phyloP scores from a whole-genome alignment of 2,329 filamentous ascomycete species.

The Bipolaris sorokiniana region DNA sequence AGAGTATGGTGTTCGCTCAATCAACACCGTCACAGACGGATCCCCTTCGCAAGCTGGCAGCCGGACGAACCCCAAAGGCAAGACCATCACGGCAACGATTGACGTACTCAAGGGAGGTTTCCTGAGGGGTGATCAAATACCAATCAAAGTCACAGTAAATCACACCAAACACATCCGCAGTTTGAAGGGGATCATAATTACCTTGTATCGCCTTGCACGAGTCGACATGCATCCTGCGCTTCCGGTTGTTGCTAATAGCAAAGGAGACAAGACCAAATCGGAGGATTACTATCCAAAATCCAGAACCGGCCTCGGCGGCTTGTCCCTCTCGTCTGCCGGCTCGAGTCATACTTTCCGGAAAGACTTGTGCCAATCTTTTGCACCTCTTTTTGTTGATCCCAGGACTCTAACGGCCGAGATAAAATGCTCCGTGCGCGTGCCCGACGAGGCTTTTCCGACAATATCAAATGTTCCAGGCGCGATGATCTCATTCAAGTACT shows the following conservation, averaged over 20 bases:
- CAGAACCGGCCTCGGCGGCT: slow-evolving; percentile 80
- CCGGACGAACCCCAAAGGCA: slow-evolving; percentile 68
- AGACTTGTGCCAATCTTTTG: slow-evolving; percentile 86
- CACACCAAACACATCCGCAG: slow-evolving; percentile 91
- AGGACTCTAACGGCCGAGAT: slow-evolving; percentile 77
- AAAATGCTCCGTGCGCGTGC: slow-evolving; percentile 82
- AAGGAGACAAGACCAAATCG: slow-evolving; percentile 72
- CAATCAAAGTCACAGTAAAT: slow-evolving; percentile 79
- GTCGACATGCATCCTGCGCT: slow-evolving; percentile 79
- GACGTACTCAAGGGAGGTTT: slow-evolving; percentile 83
- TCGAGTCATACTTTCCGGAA: slow-evolving; percentile 95
- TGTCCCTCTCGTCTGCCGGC: slow-evolving; percentile 84
- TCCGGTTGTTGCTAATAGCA: slow-evolving; percentile 66
- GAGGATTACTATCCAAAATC: slow-evolving; percentile 89
- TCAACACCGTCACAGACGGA: slow-evolving; percentile 55
- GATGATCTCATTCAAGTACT: slow-evolving; percentile 95
- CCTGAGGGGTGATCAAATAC: slow-evolving; percentile 81
- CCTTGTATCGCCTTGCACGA: slow-evolving; percentile 86
- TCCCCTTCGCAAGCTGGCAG: slow-evolving; percentile 51
- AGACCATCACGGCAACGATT: slow-evolving; percentile 79
- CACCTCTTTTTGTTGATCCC: slow-evolving; percentile 87
- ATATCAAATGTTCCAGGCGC: slow-evolving; percentile 87
- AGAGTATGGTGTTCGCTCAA: slow-evolving; percentile 50
- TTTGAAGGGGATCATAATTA: slow-evolving; percentile 89
- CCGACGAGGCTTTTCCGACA: slow-evolving; percentile 89